Evolutionary conservation across 331 rosid species (phyloP).

Genomic region (Erythrophleum ivorense): DNA sequence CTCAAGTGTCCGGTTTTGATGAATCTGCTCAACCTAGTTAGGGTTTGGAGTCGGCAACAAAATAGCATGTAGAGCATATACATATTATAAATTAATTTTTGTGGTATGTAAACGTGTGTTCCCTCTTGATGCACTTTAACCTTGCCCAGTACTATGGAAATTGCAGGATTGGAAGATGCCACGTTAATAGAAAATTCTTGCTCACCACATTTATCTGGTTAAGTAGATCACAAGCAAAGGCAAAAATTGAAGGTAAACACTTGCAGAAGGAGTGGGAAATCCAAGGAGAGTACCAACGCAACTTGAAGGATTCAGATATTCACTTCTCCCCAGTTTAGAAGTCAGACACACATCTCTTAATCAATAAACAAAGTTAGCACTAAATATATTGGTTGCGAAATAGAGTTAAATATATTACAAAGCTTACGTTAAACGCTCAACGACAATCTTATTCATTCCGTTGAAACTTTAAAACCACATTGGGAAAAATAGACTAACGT

Average conservation of each 20-base stretch:
- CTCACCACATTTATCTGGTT: neutral
- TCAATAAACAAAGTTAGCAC: too few relatives aligned
- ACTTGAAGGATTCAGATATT: too few relatives aligned
- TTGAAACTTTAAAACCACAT: too few relatives aligned
- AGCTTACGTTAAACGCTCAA: too few relatives aligned
- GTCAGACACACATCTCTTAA: too few relatives aligned
- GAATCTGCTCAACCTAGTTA: constrained; percentile 51
- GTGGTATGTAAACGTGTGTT: constrained; percentile 3
- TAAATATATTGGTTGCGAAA: too few relatives aligned
- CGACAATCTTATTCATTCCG: too few relatives aligned
- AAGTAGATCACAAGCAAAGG: neutral
- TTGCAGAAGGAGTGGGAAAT: neutral
- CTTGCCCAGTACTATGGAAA: neutral
- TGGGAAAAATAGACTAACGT: too few relatives aligned
- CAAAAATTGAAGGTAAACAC: neutral
- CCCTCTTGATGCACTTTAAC: neutral
- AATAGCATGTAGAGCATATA: constrained; percentile 29
- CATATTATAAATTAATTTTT: constrained; percentile 39
- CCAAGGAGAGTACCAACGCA: neutral
- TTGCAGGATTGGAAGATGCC: neutral
- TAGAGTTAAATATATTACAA: too few relatives aligned
- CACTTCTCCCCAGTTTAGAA: too few relatives aligned
- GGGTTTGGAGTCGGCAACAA: constrained; percentile 27
- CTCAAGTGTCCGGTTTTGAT: constrained; percentile 60
- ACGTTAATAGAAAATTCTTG: neutral